These are phyloP conservation scores for Amaranthus tricolor DNA, from an alignment of 179 eudicot species.

Conservation along the genomic window DNA sequence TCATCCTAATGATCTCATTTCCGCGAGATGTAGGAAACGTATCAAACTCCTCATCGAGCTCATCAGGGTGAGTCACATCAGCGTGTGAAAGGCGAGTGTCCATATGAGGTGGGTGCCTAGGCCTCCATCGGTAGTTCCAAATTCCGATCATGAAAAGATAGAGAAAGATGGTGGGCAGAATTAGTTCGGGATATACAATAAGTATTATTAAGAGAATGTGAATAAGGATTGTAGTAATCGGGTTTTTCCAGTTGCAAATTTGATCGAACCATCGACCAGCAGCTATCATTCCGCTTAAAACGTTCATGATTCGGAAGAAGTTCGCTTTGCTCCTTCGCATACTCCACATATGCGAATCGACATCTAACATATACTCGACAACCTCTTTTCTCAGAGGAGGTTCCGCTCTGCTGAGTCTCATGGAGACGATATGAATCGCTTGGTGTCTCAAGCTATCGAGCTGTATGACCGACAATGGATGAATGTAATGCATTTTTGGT, in stretches of 20 bases:
- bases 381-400: conserved; percentile 82
- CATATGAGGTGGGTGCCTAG: conserved; percentile 82
- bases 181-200: conserved; percentile 60
- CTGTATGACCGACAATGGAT: conserved; percentile 74
- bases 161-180: conserved; percentile 54
- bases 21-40: conserved; percentile 78
- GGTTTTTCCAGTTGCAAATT: conserved; percentile 65
- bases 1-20: conserved; percentile 59
- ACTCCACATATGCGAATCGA: conserved; percentile 88
- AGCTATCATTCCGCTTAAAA: conserved; percentile 51
- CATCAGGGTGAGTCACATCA: conserved; percentile 58
- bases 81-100: conserved; percentile 74
- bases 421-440: conserved; percentile 61
- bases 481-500: conserved; percentile 85
- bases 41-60: conserved; percentile 80
- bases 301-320: conserved; percentile 67
- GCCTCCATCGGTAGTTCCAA: conserved; percentile 61
- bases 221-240: conserved; percentile 59
- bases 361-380: conserved; percentile 87
- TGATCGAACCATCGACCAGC: conserved; percentile 52
- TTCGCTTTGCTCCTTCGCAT: conserved; percentile 94
- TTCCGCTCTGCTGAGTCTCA: conserved; percentile 66
- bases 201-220: conserved; percentile 44
- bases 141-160: conserved; percentile 50
- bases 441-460: conserved; percentile 72